Evolutionary conservation across 306 rosid genomes (phyloP).

Genomic region (Castanopsis chinensis): DNA sequence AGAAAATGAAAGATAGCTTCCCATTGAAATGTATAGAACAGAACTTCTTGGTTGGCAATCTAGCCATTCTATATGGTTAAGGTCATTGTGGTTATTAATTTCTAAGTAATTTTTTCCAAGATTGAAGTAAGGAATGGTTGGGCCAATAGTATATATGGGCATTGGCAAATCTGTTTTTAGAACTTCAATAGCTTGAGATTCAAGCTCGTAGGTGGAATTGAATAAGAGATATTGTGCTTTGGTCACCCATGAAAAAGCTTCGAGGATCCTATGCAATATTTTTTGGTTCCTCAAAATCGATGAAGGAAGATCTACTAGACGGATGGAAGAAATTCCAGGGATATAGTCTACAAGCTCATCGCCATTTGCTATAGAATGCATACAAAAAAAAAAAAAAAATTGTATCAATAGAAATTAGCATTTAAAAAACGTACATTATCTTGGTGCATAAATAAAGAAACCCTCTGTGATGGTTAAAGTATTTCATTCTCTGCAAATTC

Average conservation of each 20-base stretch:
- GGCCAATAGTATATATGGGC: constrained; percentile 48
- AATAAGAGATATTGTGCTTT: constrained; percentile 41
- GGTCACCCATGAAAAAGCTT: constrained; percentile 23
- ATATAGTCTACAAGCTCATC: constrained; percentile 25
- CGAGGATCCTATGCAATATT: constrained; percentile 7
- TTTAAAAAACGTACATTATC: no score
- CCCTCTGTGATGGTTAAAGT: no score
- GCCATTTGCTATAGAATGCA: constrained; percentile 7
- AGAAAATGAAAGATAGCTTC: constrained; percentile 49
- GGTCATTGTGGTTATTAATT: background rate
- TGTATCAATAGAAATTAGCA: background rate
- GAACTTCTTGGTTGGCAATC: constrained; percentile 40
- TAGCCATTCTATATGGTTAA: constrained; percentile 41
- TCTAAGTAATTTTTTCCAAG: background rate
- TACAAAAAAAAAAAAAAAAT: background rate
- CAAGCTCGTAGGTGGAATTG: constrained; percentile 42
- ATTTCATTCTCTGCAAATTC: no score
- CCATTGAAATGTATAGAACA: constrained; percentile 50
- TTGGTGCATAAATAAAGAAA: no score
- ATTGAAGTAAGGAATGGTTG: constrained; percentile 38
- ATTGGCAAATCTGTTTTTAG: constrained; percentile 21
- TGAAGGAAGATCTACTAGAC: constrained; percentile 21
- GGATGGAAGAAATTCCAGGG: constrained; percentile 28
- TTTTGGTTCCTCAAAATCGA: background rate
- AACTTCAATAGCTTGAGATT: constrained; percentile 33